A percentile compares a stretch with the other conserved stretches of the same genome.
Conservation (phyloP, 805 yeast species). For the Tetrapisispora nanseiensis region DNA sequence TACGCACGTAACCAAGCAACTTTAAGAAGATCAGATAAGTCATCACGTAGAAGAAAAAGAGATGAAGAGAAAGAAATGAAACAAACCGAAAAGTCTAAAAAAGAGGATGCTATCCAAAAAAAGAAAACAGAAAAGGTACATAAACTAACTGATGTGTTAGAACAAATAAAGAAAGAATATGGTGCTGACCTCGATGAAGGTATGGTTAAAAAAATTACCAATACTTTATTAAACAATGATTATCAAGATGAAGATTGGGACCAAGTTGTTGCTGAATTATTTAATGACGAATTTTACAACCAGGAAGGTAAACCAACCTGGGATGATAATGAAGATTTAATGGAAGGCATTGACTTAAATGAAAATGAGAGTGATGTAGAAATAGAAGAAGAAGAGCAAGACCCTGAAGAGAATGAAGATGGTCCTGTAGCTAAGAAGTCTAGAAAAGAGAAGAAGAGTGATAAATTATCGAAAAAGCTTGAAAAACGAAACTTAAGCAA, state of each 20-base stretch:
- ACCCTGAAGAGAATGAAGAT: constrained; percentile 12
- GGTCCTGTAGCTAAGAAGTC: constrained; percentile 33
- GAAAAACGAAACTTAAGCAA: constrained; percentile 52
- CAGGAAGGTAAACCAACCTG: constrained; percentile 54
- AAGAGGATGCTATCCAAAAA: constrained; percentile 53
- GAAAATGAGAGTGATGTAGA: constrained; percentile 28
- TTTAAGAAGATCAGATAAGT: constrained; percentile 66
- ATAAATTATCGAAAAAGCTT: constrained; percentile 49
- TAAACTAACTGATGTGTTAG: constrained; percentile 58
- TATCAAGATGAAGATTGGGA: constrained; percentile 92
- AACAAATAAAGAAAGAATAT: constrained; percentile 34
- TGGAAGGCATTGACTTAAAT: constrained; percentile 37
- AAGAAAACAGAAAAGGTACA: constrained; percentile 69
- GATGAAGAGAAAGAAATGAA: constrained; percentile 53
- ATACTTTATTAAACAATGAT: constrained; percentile 72
- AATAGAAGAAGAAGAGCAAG: constrained; percentile 24
- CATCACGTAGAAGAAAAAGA: constrained; percentile 73
- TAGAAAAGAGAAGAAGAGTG: constrained; percentile 38
- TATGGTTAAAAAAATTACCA: constrained; percentile 58
- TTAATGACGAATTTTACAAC: constrained; percentile 75
- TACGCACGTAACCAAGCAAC: constrained; percentile 95
- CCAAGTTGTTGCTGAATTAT: constrained; percentile 67
- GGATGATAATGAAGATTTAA: constrained; percentile 49
- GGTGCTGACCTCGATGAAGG: constrained; percentile 44
- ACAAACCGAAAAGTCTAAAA: constrained; percentile 41